Base-by-base conservation (phyloP, 2,329 filamentous ascomycete genomes). In the Rutstroemia sp. region DNA sequence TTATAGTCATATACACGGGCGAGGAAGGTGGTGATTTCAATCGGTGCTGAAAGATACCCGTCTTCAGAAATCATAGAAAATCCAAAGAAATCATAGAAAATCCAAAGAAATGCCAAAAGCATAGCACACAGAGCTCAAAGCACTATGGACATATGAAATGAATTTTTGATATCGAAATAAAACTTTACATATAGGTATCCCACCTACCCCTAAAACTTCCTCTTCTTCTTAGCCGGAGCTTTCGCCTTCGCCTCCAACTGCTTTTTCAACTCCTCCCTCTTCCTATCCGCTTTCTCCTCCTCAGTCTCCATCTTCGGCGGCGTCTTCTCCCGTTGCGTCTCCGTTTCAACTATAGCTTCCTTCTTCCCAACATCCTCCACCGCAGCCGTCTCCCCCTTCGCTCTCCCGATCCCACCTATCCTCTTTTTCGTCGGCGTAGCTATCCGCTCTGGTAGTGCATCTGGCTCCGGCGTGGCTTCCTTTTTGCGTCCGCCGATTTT, bases 201-300 rank as follows among this genome's bases (percentile, higher is more conserved):
- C 41, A 44, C 9, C 12, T 19, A 16, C 44, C 17, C 25, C 65
- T 53, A 70, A 58, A 70, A 70, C 41, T 66, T 70, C 57, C 67
- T 61, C 58, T 68, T 70, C 59, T 70, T 70, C 54, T 67, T 70
- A 12, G 57, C 61, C 14, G 68, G 67, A 14, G 59, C 63, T 47
- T 63, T 67, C 9, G 63, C 61, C 51, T 70, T 70, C 55, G 59
- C 63, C 51, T 68, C 68, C 58, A 70, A 59, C 49, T 69, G 63
- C 51, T 57, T 62, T 49, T 66, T 65, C 56, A 69, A 48, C 55
- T 60, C 48, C 23, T 51, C 57, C 27, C 68, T 61, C 51, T 67
- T 70, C 52, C 58, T 63, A 58, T 69, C 58, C 16, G 68, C 68
- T 37, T 64, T 63, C 54, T 70, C 68, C 39, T 59, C 27, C 16